Percentiles rank a stretch among this genome's conserved stretches.
Evolutionary conservation across 2,329 filamentous ascomycete species (phyloP).

Genomic region (Ophiosphaerella herpotricha): DNA sequence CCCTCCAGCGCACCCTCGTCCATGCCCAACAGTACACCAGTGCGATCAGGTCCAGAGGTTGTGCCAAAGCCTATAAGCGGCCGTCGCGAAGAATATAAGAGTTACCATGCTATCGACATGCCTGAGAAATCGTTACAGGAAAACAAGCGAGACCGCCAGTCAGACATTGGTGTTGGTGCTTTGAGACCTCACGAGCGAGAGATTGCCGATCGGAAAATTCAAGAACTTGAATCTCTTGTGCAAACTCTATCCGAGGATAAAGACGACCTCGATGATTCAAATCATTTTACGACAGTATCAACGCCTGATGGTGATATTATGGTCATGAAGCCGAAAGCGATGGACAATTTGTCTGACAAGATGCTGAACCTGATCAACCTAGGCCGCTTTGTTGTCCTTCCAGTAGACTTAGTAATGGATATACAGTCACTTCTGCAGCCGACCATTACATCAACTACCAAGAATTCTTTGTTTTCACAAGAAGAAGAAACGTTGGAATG

Average conservation of each 20-base stretch:
- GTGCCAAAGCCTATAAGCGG: constrained; percentile 53
- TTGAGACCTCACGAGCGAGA: constrained; percentile 78
- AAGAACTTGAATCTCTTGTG: constrained; percentile 71
- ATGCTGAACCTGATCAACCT: constrained; percentile 74
- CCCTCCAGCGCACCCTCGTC: constrained; percentile 18
- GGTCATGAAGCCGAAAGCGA: constrained; percentile 68
- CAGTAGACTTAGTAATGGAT: constrained; percentile 73
- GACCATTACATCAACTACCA: constrained; percentile 69
- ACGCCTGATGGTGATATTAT: constrained; percentile 63
- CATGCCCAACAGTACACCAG: constrained; percentile 18
- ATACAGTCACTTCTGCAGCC: constrained; percentile 81
- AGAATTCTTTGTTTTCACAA: constrained; percentile 69
- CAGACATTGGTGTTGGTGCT: constrained; percentile 62
- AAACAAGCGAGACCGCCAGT: constrained; percentile 57
- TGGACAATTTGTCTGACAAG: constrained; percentile 73
- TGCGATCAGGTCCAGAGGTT: constrained; percentile 49
- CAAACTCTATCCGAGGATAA: constrained; percentile 78
- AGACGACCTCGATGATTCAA: constrained; percentile 66
- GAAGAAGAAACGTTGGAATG: constrained; percentile 72
- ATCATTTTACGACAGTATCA: constrained; percentile 59
- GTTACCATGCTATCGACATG: constrained; percentile 43
- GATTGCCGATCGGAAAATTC: constrained; percentile 74
- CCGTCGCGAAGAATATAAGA: constrained; percentile 47
- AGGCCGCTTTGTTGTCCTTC: constrained; percentile 70
- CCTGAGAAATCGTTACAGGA: constrained; percentile 51